Percentiles rank a stretch among this genome's conserved stretches.
phyloP scores from a whole-genome alignment of 257 asterid genomes.

The Gentiana dahurica region DNA sequence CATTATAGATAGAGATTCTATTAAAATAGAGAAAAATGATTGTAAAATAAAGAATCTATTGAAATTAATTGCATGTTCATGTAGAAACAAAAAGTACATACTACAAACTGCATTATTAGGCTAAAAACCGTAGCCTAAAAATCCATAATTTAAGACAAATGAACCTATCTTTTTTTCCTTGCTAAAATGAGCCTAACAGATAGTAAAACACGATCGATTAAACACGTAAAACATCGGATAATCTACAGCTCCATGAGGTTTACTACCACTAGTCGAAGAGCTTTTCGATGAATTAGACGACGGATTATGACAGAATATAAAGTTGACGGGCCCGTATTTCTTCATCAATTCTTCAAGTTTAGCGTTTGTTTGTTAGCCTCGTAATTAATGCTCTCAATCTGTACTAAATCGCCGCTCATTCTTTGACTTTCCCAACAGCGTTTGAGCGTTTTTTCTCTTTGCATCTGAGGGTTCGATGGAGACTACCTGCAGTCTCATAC shows the following conservation, averaged over 20 bases:
- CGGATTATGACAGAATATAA: constrained; percentile 66
- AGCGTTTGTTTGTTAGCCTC: constrained; percentile 20
- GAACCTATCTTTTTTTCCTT: too few relatives aligned
- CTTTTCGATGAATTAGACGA: constrained; percentile 7
- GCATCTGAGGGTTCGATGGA: constrained; percentile 57
- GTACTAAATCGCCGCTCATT: constrained; percentile 71
- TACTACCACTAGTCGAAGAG: constrained; percentile 15
- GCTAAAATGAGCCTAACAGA: constrained; percentile 33
- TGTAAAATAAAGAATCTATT: too few relatives aligned
- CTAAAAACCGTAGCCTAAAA: too few relatives aligned
- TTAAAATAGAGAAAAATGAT: too few relatives aligned
- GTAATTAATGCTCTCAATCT: constrained; percentile 35
- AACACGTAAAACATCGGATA: constrained; percentile 56
- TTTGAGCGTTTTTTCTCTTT: constrained; percentile 48
- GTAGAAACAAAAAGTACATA: too few relatives aligned
- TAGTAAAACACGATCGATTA: constrained; percentile 44
- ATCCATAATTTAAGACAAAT: too few relatives aligned
- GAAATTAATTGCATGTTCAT: too few relatives aligned
- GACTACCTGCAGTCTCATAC: constrained; percentile 41
- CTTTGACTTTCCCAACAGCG: constrained; percentile 70
- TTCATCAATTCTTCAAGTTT: constrained; percentile 43
- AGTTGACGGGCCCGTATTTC: constrained; percentile 45
- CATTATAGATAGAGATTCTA: too few relatives aligned
- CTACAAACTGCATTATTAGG: too few relatives aligned
- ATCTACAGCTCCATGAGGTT: constrained; percentile 30